phyloP scores from a whole-genome alignment of 2,329 filamentous ascomycete genomes.

The Thelonectria rubi region DNA sequence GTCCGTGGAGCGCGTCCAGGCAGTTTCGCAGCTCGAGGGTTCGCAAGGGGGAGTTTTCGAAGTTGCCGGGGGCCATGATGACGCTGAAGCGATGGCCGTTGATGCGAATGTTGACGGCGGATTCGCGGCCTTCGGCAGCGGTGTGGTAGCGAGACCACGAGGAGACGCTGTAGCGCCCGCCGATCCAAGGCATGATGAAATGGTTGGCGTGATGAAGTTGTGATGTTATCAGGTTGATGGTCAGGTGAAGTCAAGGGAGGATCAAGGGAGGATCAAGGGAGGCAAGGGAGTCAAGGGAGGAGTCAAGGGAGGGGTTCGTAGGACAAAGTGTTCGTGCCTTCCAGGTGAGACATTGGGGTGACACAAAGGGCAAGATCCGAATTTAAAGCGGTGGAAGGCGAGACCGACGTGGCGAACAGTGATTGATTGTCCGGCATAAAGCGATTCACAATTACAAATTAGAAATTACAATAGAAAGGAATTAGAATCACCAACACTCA shows the following conservation, averaged over 20 bases:
- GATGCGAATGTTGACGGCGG: slow-evolving; percentile 4
- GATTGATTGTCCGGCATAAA: not conserved
- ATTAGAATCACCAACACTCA: not conserved
- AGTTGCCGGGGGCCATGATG: not conserved
- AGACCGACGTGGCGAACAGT: not conserved
- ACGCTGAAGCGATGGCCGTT: slow-evolving; percentile 4
- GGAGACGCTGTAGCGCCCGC: not conserved
- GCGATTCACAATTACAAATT: not conserved
- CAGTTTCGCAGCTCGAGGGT: not conserved
- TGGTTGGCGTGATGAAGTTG: not conserved
- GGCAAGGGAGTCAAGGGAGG: not conserved
- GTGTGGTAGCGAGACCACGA: not conserved
- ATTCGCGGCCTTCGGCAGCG: not conserved
- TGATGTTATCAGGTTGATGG: no score
- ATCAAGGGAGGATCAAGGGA: no score
- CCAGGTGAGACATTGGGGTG: slow-evolving; percentile 2
- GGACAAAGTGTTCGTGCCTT: not conserved
- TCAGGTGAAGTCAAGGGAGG: not conserved
- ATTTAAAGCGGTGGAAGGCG: not conserved
- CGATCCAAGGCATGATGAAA: not conserved
- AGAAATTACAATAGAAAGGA: not conserved
- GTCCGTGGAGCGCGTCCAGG: not conserved
- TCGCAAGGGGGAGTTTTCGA: slow-evolving; percentile 2
- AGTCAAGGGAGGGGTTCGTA: not conserved
- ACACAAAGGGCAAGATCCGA: not conserved